Evolutionary conservation across 257 asterid genomes (phyloP), one percentile per base, ranked within the genome.

Genomic region (Solanum dulcamara): DNA sequence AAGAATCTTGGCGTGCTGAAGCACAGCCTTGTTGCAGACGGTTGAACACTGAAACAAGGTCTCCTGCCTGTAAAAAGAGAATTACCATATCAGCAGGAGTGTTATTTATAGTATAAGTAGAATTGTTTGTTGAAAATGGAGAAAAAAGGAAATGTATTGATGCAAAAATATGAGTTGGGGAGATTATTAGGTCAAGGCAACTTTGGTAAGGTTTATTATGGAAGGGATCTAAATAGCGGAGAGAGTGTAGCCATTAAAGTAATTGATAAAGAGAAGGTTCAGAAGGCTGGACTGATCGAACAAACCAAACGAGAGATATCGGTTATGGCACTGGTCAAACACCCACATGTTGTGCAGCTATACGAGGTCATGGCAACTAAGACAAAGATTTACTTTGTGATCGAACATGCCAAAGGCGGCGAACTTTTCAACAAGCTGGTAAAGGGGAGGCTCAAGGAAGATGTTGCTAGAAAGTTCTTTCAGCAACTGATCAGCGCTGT

Each of bases 391-490:
- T 93, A 91, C 90, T 91, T 89, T 20, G 94, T 91, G 60, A 90
- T 93, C 93, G 98, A 93, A 81, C 92, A 90, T 24, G 96, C 91
- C 48, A 95, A 93, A 91, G 97, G 98, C 4, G 98, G 98, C 1
- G 97, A 95, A 90, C 96, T 95, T 80, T 93, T 95, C 82, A 88
- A 90, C 83, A 93, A 92, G 88, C 90, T 95, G 33, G 81, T 91
- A 20, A 93, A 90, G 88, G 96, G 98, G 75, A 93, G 87, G 87
- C 92, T 95, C 26, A 91, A 88, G 90, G 97, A 93, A 86, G 92
- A 87, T 18, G 17, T 82, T 60, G 97, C 96, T 0, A 88, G 95
- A 81, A 93, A 87, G 77, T 93, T 90, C 87, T 95, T 95, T 81
- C 97, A 92, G 74, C 97, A 95, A 67, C 77, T 95, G 89, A 93